These are phyloP conservation scores for Dryas alaskensis DNA, from an alignment of 306 rosid genomes.

Conservation along the genomic window DNA sequence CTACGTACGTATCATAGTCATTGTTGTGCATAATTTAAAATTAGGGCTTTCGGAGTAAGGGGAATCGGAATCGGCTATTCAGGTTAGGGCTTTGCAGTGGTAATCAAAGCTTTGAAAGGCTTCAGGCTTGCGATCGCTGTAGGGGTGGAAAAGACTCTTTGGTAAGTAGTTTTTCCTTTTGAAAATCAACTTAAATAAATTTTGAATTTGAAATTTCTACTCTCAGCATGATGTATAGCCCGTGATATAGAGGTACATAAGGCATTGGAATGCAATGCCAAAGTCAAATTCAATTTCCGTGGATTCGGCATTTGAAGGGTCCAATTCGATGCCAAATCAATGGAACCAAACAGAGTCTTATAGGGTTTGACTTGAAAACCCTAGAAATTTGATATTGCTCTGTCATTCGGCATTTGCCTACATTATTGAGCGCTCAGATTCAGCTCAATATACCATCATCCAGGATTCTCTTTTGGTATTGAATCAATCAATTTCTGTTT, in stretches of 20 bases:
- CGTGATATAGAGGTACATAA: not conserved
- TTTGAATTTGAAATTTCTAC: not conserved
- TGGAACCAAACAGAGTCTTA: not conserved
- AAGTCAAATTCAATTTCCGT: not conserved
- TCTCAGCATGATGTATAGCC: not conserved
- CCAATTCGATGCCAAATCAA: conserved; percentile 1
- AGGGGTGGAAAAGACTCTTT: not conserved
- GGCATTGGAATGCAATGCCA: not conserved
- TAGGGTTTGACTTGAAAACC: conserved; percentile 17
- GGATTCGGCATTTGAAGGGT: not conserved
- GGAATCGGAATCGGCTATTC: not conserved
- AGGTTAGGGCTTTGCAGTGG: not conserved
- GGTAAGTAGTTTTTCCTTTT: conserved; percentile 11
- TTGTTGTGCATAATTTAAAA: not conserved
- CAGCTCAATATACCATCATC: not conserved
- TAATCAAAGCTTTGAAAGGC: not conserved
- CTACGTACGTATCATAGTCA: not conserved
- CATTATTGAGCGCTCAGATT: not conserved
- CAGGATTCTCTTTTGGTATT: not conserved
- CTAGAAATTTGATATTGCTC: conserved; percentile 18
- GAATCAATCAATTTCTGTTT: not conserved
- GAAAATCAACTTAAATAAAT: not conserved
- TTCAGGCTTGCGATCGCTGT: not conserved
- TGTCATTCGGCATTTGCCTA: not conserved
- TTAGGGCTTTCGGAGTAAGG: not conserved